Percentiles rank a stretch among this genome's conserved stretches.
These are phyloP conservation scores for Musa troglodytarum DNA, from an alignment of 176 grass and related monocot species.

Conservation along the genomic window DNA sequence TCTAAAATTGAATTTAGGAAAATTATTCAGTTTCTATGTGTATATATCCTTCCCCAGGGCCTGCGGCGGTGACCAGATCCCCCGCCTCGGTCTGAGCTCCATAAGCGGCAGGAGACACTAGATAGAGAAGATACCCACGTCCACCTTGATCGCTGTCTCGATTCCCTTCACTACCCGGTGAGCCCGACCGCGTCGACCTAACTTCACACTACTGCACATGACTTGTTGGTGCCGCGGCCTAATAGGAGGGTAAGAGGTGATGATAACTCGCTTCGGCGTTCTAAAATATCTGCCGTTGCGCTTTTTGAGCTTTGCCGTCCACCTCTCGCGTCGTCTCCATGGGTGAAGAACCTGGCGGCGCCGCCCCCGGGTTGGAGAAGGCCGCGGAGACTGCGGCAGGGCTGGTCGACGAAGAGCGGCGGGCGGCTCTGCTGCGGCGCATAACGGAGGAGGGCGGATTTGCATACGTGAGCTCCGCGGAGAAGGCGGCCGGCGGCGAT, in stretches of 20 bases:
- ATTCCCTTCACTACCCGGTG: no score
- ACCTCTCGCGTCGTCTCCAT: background rate
- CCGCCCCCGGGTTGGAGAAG: conserved; percentile 4
- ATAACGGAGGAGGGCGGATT: conserved; percentile 91
- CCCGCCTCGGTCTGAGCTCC: no score
- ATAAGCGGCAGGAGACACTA: no score
- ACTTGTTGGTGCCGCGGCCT: no score
- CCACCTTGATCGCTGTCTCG: no score
- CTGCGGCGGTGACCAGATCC: no score
- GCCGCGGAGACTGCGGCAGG: background rate
- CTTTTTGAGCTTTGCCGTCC: background rate
- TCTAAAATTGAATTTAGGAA: no score
- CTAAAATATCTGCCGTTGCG: background rate
- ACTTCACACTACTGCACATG: no score
- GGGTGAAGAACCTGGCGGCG: background rate
- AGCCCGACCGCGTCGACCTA: no score
- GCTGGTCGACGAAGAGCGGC: conserved; percentile 32
- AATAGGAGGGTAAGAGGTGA: background rate
- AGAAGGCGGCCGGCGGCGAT: conserved; percentile 76
- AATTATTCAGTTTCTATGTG: no score
- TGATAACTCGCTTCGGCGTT: background rate
- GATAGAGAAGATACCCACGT: no score
- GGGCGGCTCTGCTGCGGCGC: conserved; percentile 48
- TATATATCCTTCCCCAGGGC: no score
- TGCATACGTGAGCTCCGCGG: conserved; percentile 73